phyloP scores from a whole-genome alignment of 495 filamentous ascomycete genomes.

The Aspergillus bertholletiae region DNA sequence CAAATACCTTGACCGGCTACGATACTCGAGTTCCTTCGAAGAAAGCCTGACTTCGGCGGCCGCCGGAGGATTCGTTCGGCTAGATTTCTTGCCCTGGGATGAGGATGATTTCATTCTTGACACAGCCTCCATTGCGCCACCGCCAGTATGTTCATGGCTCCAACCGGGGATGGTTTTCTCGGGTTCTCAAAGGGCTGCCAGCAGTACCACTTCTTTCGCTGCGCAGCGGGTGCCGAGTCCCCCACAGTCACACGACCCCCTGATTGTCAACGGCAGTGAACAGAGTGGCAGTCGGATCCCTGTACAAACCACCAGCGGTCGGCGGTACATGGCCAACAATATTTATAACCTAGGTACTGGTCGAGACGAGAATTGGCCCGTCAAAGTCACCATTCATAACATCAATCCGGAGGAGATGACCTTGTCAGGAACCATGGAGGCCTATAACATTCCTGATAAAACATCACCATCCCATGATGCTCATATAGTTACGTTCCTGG shows the following conservation, averaged over 20 bases:
- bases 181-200: slow-evolving; percentile 54
- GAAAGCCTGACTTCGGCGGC: slow-evolving; percentile 53
- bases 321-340: slow-evolving; percentile 36
- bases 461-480: slow-evolving; percentile 50
- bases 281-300: slow-evolving; percentile 24
- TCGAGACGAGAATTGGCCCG: slow-evolving; percentile 64
- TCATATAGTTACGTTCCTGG: slow-evolving; percentile 68
- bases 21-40: slow-evolving; percentile 51
- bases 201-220: slow-evolving; percentile 24
- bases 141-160: slow-evolving; percentile 62
- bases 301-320: slow-evolving; percentile 29
- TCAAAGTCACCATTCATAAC: slow-evolving; percentile 67
- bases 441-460: slow-evolving; percentile 67
- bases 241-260: slow-evolving; percentile 26
- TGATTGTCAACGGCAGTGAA: slow-evolving; percentile 40
- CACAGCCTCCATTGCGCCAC: slow-evolving; percentile 48
- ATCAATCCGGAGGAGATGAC: slow-evolving; percentile 63
- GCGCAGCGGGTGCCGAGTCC: slow-evolving; percentile 27
- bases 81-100: slow-evolving; percentile 40
- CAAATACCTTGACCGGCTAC: slow-evolving; percentile 60
- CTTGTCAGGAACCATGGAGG: slow-evolving; percentile 74
- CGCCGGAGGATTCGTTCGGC: slow-evolving; percentile 44
- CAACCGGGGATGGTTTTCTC: slow-evolving; percentile 60
- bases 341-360: slow-evolving; percentile 22
- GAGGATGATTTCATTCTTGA: slow-evolving; percentile 63